Evolutionary conservation across 257 asterid species (phyloP), one percentile per base, ranked within the genome.

Genomic region (Nicotiana knightiana): DNA sequence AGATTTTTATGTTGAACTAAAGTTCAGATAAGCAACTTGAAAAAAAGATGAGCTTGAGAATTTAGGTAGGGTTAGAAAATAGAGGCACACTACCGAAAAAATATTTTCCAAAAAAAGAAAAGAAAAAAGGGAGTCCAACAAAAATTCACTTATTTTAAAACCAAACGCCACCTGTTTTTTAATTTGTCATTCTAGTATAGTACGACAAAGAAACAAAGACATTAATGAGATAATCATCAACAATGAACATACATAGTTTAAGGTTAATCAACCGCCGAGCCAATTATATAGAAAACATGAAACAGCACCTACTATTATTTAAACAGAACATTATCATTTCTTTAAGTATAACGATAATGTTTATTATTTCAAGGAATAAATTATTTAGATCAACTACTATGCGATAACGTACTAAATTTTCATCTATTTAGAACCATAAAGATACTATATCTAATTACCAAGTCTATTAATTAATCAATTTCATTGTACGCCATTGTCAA

Each of bases 371-470:
- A 21, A 8, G 8, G 59, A 35, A 79, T 61, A 79, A 24, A 59
- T 21, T 48, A 86, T 67, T 75, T 35, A 66, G 10, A 80, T 76
- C 86, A 84, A 85, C 88, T 78, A 76, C 84, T 79, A 84, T 48
- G 65, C 70, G 48, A 81, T 83, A 77, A 84, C 93, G 89, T 62
- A 90, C 70, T 35, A 58, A 81, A 70, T 67, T 67, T 54, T 37
- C 84, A 65, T 66, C 61, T 12, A 70, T 70, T 85, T 78, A 68
- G 76, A 82, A 35, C 95, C 95, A 92, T 86, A 15, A 67, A 85
- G 55, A 61, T 89, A 62, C 8, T 81, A 63, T 85, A 85, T 61
- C 75, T 71, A 68, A 70, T 43, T 64, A 48, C 6, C 26, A 37
- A 32, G 4, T 81, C 80, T 61, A 61, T 46, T 84, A 62, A 12